Base-by-base conservation (phyloP, 176 grass and related monocot genomes). In the Thalia dealbata region DNA sequence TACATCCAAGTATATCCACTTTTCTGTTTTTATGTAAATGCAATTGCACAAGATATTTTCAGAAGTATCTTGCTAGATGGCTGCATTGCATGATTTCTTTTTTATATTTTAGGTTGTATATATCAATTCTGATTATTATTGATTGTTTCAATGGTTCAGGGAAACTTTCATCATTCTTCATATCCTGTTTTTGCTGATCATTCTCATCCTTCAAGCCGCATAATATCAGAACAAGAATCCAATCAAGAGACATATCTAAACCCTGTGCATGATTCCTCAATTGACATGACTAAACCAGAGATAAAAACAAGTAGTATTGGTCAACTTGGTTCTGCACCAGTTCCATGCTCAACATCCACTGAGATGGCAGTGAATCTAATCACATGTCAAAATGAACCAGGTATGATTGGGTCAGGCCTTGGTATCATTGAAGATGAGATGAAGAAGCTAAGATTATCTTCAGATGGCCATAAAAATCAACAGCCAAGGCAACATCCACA, bases 131-230 rank as follows among this genome's bases (percentile, higher is more conserved):
- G 54, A 24, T 35, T 30, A 7, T 64, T 48, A 7, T 64, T 73
- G 82, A 61, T 87, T 56, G 75, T 65, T 59, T 81, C 65, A 68
- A 55, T 87, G 67, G 74, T 78, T 79, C 63, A 99, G 95, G 87
- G 78, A 70, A 81, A 78, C 54, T 81, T 84, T 78, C 76, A 80
- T 44, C 78, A 82, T 54, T 75, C 64, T 64, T 56, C 52, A 71
- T 79, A 80, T 82, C 82, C 87, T 73, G 63, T 80, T 38, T 82
- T 83, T 80, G 78, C 76, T 60, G 78, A 68, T 71, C 84, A 84
- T 52, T 86, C 65, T 69, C 66, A 87, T 81, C 78, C 73, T 61
- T 86, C 81, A 69, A 84, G 52, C 65, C 81, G 78, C 81, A 80
- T 82, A 64, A 73, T 75, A 65, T 68, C 52, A 11, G 69, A 81